Evolutionary conservation across 352 stramenopile genomes (phyloP), one percentile per base, ranked within the genome.

Genomic region (Pythium phragmiticola): DNA sequence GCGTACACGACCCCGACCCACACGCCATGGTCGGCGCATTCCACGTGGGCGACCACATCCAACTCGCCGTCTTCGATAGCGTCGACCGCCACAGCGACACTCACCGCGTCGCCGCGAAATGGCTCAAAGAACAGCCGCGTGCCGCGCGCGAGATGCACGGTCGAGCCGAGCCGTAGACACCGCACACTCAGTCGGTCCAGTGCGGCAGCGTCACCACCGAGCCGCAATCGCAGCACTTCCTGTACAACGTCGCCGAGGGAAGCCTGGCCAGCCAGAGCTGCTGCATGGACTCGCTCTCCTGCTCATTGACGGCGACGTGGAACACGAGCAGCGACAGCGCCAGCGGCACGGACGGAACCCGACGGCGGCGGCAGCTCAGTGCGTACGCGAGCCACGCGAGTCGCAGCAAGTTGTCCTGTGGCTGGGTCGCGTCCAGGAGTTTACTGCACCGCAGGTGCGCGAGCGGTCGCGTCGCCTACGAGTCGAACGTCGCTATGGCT

Each of bases 311-410:
- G 1, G 34, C 34, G 4, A 34, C 14, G 51, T 19, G 34, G 1
- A 2, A 4, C 34, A 36, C 30, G 34, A 48, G 34, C 19, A 48
- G 36, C 34, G 34, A 17, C n/a, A 58, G 33, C 50, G 30, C 33
- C 45, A 50, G 13, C 19, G 45, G 45, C 45, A 26, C 4, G 1
- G 45, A 54, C 6, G 2, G 12, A 14, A 14, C 21, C 7, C 26
- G 28, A 17, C 17, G 34, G 33, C 23, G 36, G 19, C 21, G 52
- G 16, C 52, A 33, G 19, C 37, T 19, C 1, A 58, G 34, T 34
- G 21, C 37, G 37, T 26, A 58, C 21, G 13, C 52, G 36, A 58
- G 52, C 52, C 52, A 58, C 52, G 36, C 52, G 23, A 58, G 34
- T 21, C 37, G 52, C 52, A 58, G 2, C 9, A 48, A 4, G 2